These are phyloP conservation scores for Plasmodiophora brassicae DNA, from an alignment of 208 protist species.

Conservation along the genomic window DNA sequence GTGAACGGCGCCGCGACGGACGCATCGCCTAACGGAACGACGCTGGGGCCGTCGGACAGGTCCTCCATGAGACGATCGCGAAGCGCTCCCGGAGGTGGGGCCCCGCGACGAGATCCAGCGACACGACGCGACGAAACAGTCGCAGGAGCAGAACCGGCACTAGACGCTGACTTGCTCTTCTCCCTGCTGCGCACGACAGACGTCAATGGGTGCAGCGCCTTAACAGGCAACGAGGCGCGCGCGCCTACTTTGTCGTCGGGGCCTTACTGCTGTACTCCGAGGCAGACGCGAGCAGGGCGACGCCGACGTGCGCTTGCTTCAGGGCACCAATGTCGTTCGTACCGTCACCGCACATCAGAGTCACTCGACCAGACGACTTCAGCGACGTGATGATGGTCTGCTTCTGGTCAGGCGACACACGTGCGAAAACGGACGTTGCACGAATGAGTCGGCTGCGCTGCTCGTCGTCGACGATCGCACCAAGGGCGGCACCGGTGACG, in stretches of 20 bases:
- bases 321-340: conserved; percentile 97
- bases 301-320: conserved; percentile 95
- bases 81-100: background rate
- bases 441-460: background rate
- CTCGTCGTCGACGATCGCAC: background rate
- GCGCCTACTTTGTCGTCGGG: background rate
- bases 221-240: background rate
- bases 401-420: conserved; percentile 48
- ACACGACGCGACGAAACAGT: too few species aligned
- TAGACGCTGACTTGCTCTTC: too few species aligned
- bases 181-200: too few species aligned
- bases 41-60: background rate
- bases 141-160: too few species aligned
- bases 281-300: conserved; percentile 75
- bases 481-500: background rate
- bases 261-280: background rate
- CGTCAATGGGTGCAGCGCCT: background rate
- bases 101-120: background rate
- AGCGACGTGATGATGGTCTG: conserved; percentile 40
- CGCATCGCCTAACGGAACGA: conserved; percentile 65
- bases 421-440: conserved; percentile 37
- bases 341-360: conserved; percentile 85
- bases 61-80: background rate
- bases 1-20: conserved; percentile 82
- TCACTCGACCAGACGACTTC: conserved; percentile 51